Evolutionary conservation across 2,329 filamentous ascomycete genomes (phyloP).

Genomic region (Pestalotiopsis sp.): DNA sequence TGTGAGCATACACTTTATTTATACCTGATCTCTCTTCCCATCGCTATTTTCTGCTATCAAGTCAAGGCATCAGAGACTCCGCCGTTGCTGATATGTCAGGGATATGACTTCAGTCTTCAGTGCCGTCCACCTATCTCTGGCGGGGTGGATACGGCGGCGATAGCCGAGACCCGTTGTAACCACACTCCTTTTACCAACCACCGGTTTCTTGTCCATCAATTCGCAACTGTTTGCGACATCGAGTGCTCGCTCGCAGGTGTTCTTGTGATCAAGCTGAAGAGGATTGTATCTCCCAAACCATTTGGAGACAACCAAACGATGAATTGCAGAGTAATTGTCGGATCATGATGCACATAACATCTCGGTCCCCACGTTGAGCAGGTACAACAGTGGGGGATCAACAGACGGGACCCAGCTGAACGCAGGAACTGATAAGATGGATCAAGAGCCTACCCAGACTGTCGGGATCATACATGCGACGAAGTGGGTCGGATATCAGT

Average conservation of each 20-base stretch:
- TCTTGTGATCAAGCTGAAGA: too few relatives aligned
- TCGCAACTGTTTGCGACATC: neutral
- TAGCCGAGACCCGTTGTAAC: neutral
- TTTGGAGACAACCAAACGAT: too few relatives aligned
- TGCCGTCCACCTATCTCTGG: neutral
- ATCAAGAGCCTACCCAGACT: neutral
- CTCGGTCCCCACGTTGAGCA: too few relatives aligned
- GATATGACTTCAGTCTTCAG: slow-evolving; percentile 2
- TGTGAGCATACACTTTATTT: neutral
- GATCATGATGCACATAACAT: too few relatives aligned
- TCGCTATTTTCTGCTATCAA: neutral
- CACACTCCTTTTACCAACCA: neutral
- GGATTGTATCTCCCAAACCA: too few relatives aligned
- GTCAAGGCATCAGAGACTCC: neutral
- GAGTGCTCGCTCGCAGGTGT: too few relatives aligned
- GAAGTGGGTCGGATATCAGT: neutral
- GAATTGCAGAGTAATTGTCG: too few relatives aligned
- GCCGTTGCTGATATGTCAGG: neutral
- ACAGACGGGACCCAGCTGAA: neutral
- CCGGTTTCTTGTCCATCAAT: neutral
- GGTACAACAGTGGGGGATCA: neutral
- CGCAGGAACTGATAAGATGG: neutral
- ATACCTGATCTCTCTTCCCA: neutral
- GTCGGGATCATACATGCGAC: neutral
- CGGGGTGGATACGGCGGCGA: neutral